A percentile compares a stretch with the other conserved stretches of the same genome.
Conservation (phyloP, 192 early-diverging fungal genomes). For the Umbelopsis sp. region DNA sequence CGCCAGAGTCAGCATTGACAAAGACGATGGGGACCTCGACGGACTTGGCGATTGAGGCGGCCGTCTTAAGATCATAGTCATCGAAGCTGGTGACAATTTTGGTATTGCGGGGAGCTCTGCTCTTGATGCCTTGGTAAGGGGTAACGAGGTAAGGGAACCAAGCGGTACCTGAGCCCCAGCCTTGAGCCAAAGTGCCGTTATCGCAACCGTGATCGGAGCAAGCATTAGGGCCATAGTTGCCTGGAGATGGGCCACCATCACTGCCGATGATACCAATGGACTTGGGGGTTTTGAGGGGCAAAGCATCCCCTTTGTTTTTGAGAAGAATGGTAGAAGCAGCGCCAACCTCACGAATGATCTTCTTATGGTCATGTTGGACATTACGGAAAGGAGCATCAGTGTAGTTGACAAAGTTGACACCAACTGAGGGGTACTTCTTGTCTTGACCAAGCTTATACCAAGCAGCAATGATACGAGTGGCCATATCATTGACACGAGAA, state of each 20-base stretch:
- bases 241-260: slow-evolving; percentile 9
- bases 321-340: slow-evolving; percentile 8
- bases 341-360: slow-evolving; percentile 5
- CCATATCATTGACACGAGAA: slow-evolving; percentile 13
- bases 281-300: slow-evolving; percentile 8
- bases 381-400: slow-evolving; percentile 14
- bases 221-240: slow-evolving; percentile 2
- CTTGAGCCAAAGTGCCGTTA: slow-evolving; percentile 29
- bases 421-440: neutral
- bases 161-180: slow-evolving; percentile 29
- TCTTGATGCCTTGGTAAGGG: slow-evolving; percentile 5
- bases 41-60: slow-evolving; percentile 13
- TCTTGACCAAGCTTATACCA: slow-evolving; percentile 39
- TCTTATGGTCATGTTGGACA: slow-evolving; percentile 10
- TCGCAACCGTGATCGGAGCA: slow-evolving; percentile 22
- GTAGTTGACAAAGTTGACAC: slow-evolving; percentile 16
- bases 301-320: neutral
- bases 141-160: slow-evolving; percentile 28
- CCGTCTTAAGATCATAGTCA: slow-evolving; percentile 18
- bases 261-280: slow-evolving; percentile 20
- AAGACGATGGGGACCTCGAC: slow-evolving; percentile 33
- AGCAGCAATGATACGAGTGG: slow-evolving; percentile 34
- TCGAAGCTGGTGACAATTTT: neutral
- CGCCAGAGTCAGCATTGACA: slow-evolving; percentile 36
- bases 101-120: neutral